Evolutionary conservation across 345 rosid species (phyloP).

Genomic region (Durio zibethinus): DNA sequence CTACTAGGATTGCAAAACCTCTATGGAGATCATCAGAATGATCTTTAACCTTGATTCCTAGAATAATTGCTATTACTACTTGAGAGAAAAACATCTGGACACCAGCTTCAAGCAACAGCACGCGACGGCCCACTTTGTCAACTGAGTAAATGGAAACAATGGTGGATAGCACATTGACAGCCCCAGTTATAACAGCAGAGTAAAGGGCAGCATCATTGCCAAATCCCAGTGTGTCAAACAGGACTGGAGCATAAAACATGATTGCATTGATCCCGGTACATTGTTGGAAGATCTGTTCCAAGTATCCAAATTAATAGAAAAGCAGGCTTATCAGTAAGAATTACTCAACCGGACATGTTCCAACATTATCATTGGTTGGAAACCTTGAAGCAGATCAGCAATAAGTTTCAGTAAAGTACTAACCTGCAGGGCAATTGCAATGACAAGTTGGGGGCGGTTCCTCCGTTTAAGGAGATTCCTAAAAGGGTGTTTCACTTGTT

Average conservation of each 20-base stretch:
- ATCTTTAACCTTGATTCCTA: conserved; percentile 75
- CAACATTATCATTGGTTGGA: not conserved
- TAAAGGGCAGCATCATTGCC: conserved; percentile 78
- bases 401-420: not conserved
- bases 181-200: conserved; percentile 91
- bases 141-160: conserved; percentile 78
- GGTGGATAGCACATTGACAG: conserved; percentile 84
- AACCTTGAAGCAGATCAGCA: not conserved
- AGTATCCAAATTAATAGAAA: not conserved
- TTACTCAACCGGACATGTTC: not conserved
- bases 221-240: conserved; percentile 75
- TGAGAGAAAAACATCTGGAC: conserved; percentile 92
- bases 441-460: conserved; percentile 77
- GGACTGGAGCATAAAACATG: conserved; percentile 94
- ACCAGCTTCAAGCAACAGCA: conserved; percentile 84
- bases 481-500: conserved; percentile 88
- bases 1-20: conserved; percentile 56
- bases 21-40: conserved; percentile 43
- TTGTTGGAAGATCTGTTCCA: conserved; percentile 78
- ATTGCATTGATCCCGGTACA: conserved; percentile 93
- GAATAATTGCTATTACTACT: conserved; percentile 58
- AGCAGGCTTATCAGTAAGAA: not conserved
- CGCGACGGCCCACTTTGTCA: conserved; percentile 78
- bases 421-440: conserved; percentile 84
- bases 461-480: conserved; percentile 66